Base-by-base conservation (phyloP, 768 basidiomycete species). In the Phylloporus arenicola region DNA sequence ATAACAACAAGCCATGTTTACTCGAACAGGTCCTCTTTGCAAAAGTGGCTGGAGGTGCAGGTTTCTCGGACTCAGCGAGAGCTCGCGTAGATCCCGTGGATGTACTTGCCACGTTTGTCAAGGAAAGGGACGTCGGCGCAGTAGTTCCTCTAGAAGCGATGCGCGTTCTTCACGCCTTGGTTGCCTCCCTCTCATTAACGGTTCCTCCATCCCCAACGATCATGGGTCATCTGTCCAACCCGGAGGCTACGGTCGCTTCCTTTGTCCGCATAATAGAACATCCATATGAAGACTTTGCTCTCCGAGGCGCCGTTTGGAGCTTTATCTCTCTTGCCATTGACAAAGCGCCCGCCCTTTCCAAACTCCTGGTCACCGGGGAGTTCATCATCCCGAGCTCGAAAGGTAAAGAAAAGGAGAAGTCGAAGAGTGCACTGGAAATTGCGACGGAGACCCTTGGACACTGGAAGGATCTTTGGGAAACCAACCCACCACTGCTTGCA, bases 301-400 rank as follows among this genome's bases (percentile, higher is more conserved):
- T 90, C 29, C 82, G 87, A 17, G 84, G 78, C 44, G 79, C 86
- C 0, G 81, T 89, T 6, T 97, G 94, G 93, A 79, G 78, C 54
- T 86, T 95, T 55, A 83, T 95, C 34, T 71, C 87, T 0, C 74
- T 89, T 16, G 84, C 88, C 1, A 81, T 94, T 13, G 84, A 89
- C 58, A 86, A 84, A 53, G 92, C 93, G 62, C 92, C 94, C 1
- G 91, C 93, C 0, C 73, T 95, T 5, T 83, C 87, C 2, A 76
- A 82, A 47, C 72, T 96, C 24, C 83, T 93, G 51, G 83, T 93
- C 29, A 77, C 82, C 0, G 92, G 91, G 3, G 77, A 80, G 37
- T 85, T 89, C 56, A 77, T 76, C 43, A 68, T 75, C 4, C 77
- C 80, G 3, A 60, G 52, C 33, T 56, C 67, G 47, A 78, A 75